Conservation (phyloP, 306 rosid genomes). For the Vicia sativa region DNA sequence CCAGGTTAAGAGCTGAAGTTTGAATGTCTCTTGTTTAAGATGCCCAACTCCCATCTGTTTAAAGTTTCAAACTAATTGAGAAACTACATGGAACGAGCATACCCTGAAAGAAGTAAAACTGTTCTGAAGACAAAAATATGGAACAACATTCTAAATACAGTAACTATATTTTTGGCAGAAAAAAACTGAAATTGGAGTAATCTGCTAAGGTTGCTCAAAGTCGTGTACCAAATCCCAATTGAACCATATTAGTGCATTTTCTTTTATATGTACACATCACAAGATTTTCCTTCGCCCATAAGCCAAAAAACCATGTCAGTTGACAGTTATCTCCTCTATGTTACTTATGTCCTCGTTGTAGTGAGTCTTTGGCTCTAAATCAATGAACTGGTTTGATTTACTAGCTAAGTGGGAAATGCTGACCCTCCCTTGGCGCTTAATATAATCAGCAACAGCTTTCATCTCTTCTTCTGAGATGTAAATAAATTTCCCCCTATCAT, state of each 20-base stretch:
- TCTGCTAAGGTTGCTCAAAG: conserved; percentile 33
- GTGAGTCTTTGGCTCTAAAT: conserved; percentile 83
- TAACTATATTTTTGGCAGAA: conserved; percentile 8
- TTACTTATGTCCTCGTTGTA: conserved; percentile 58
- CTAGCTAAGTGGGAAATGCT: conserved; percentile 95
- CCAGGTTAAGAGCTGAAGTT: neutral
- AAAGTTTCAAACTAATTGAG: conserved; percentile 6
- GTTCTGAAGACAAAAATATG: conserved; percentile 6
- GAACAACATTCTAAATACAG: neutral
- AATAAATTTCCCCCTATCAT: conserved; percentile 92
- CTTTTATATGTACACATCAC: conserved; percentile 24
- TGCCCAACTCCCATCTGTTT: neutral
- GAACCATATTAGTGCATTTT: conserved; percentile 1
- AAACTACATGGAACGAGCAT: neutral
- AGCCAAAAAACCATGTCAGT: conserved; percentile 43
- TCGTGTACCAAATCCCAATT: conserved; percentile 32
- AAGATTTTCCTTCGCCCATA: conserved; percentile 29
- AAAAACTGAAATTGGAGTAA: conserved; percentile 24
- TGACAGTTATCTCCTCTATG: conserved; percentile 64
- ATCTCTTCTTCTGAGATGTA: conserved; percentile 92
- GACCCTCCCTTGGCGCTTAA: conserved; percentile 87
- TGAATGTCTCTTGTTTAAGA: neutral
- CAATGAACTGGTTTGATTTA: conserved; percentile 97
- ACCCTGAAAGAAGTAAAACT: neutral
- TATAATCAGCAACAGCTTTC: conserved; percentile 94